phyloP scores from a whole-genome alignment of 2,329 filamentous ascomycete species.

The Penicillium sp. region DNA sequence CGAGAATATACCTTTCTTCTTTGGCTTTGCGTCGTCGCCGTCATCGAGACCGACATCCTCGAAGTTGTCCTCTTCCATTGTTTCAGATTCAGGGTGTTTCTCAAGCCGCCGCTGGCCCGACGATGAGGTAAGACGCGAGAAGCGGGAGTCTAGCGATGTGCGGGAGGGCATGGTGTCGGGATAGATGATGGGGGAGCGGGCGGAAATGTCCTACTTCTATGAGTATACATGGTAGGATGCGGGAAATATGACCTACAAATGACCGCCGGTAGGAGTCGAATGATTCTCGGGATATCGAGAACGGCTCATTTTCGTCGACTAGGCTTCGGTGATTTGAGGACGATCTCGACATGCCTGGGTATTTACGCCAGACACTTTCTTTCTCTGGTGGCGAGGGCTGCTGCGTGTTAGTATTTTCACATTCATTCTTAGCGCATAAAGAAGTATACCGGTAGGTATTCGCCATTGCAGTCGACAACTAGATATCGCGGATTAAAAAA shows the following conservation, averaged over 20 bases:
- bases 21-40: constrained; percentile 63
- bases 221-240: constrained; percentile 19
- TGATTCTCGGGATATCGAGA: constrained; percentile 93
- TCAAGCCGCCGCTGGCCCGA: constrained; percentile 64
- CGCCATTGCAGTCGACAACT: constrained; percentile 96
- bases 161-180: constrained; percentile 66
- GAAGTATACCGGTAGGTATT: constrained; percentile 80
- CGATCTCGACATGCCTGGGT: constrained; percentile 48
- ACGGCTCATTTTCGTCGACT: constrained; percentile 84
- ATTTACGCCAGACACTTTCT: constrained; percentile 74
- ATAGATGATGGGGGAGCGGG: constrained; percentile 74
- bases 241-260: constrained; percentile 68
- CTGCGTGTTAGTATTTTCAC: constrained; percentile 7
- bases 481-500: constrained; percentile 36
- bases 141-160: constrained; percentile 79
- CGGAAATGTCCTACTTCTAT: constrained; percentile 73
- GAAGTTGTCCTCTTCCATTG: constrained; percentile 79
- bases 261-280: constrained; percentile 96
- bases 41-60: constrained; percentile 90
- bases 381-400: constrained; percentile 90
- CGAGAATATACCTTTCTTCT: constrained; percentile 78
- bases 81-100: constrained; percentile 53
- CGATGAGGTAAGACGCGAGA: constrained; percentile 66
- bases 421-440: background rate
- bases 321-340: constrained; percentile 66